Conservation (phyloP, 805 yeast genomes). For the Cyberlindnera euphorbiae region DNA sequence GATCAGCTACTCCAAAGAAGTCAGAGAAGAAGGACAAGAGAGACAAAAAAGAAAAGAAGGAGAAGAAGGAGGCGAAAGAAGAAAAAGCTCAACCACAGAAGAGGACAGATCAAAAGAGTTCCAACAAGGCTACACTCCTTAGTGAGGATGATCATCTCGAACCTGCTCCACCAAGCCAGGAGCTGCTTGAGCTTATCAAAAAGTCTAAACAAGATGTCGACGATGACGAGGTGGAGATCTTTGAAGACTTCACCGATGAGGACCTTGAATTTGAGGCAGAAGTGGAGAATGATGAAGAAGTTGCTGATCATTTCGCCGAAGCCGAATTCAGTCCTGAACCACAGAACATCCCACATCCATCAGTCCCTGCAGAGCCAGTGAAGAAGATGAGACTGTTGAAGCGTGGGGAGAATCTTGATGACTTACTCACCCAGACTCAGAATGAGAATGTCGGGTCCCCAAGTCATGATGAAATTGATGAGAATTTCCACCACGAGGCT, state of each 20-base stretch:
- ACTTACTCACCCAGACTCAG: slow-evolving; percentile 11
- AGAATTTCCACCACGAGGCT: slow-evolving; percentile 4
- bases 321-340: slow-evolving; percentile 4
- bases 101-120: not conserved
- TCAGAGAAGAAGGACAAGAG: not conserved
- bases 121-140: too few relatives aligned
- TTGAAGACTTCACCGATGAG: slow-evolving; percentile 24
- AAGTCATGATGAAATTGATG: not conserved
- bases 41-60: not conserved
- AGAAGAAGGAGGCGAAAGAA: slow-evolving; percentile 1
- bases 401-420: slow-evolving; percentile 32
- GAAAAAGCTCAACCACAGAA: not conserved
- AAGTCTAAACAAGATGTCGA: slow-evolving; percentile 8
- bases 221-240: slow-evolving; percentile 19
- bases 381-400: slow-evolving; percentile 32
- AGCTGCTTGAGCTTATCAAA: slow-evolving; percentile 20
- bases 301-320: slow-evolving; percentile 1
- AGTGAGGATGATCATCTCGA: slow-evolving; percentile 1
- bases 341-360: slow-evolving; percentile 1
- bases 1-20: slow-evolving; percentile 3
- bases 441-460: too few relatives aligned
- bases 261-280: slow-evolving; percentile 15
- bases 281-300: slow-evolving; percentile 17
- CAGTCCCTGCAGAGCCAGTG: slow-evolving; percentile 4
- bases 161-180: slow-evolving; percentile 19